phyloP scores from a whole-genome alignment of 495 filamentous ascomycete genomes.

The Hypoxylon trugodes region DNA sequence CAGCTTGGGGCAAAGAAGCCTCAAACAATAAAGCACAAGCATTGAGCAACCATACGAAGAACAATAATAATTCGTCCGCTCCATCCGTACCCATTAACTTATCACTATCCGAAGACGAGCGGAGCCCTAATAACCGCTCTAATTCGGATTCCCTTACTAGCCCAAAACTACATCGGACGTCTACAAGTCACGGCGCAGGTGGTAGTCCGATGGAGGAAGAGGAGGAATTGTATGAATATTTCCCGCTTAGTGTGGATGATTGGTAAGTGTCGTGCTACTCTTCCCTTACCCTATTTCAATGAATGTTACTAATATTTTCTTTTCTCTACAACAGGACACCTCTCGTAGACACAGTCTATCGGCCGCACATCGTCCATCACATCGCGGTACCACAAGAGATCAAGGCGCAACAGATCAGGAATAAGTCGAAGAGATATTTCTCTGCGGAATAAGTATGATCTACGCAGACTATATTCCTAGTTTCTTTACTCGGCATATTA shows the following conservation, averaged over 20 bases:
- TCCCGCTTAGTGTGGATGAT: slow-evolving; percentile 86
- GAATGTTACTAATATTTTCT: not conserved
- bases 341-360: slow-evolving; percentile 88
- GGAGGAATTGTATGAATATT: slow-evolving; percentile 90
- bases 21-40: slow-evolving; percentile 24
- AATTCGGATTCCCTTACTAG: slow-evolving; percentile 51
- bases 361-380: slow-evolving; percentile 93
- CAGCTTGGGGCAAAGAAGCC: slow-evolving; percentile 44
- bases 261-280: slow-evolving; percentile 59
- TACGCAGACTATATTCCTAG: no score
- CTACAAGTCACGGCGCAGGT: slow-evolving; percentile 35
- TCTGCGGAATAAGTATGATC: slow-evolving; percentile 62
- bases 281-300: not conserved
- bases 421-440: slow-evolving; percentile 83
- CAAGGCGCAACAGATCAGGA: slow-evolving; percentile 73
- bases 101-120: slow-evolving; percentile 79
- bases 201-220: slow-evolving; percentile 73
- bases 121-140: slow-evolving; percentile 55
- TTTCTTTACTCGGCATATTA: no score
- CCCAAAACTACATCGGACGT: slow-evolving; percentile 50
- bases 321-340: slow-evolving; percentile 68
- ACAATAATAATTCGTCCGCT: slow-evolving; percentile 29
- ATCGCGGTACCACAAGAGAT: slow-evolving; percentile 78
- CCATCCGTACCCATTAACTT: slow-evolving; percentile 69
- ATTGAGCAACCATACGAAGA: slow-evolving; percentile 36